Percentiles rank a stretch among this genome's conserved stretches.
Conservation (phyloP, 148 eudicot species). For the Euryodendron excelsum region DNA sequence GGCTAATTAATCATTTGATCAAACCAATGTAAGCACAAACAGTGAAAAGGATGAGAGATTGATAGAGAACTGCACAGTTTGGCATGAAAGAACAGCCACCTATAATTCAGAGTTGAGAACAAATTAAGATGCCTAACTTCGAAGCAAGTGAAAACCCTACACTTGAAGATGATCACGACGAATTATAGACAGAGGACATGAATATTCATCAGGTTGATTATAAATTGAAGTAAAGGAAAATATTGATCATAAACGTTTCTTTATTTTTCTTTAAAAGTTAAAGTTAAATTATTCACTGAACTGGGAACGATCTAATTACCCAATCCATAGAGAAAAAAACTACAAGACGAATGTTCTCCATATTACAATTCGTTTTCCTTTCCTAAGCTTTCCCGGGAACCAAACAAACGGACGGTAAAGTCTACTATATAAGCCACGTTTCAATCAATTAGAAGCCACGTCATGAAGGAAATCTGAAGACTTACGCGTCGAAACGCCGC, state of each 20-base stretch:
- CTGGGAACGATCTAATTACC: not conserved
- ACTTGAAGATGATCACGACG: too few relatives aligned
- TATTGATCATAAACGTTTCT: not conserved
- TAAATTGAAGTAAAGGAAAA: not conserved
- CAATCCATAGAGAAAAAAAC: too few relatives aligned
- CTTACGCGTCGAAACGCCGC: conserved; percentile 72
- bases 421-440: too few relatives aligned
- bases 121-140: not conserved
- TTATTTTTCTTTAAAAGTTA: not conserved
- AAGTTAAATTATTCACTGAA: not conserved
- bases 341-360: too few relatives aligned
- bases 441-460: too few relatives aligned
- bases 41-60: not conserved
- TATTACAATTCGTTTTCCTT: not conserved
- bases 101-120: not conserved
- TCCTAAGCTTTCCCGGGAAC: not conserved
- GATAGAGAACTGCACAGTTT: not conserved
- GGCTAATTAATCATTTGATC: not conserved
- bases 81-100: not conserved
- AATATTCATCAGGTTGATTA: not conserved
- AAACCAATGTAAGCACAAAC: too few relatives aligned
- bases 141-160: not conserved
- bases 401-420: not conserved
- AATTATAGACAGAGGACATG: not conserved
- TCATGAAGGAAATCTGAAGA: not conserved